Evolutionary conservation across 2,329 filamentous ascomycete genomes (phyloP).

Genomic region (Cordyceps fumosorosea): DNA sequence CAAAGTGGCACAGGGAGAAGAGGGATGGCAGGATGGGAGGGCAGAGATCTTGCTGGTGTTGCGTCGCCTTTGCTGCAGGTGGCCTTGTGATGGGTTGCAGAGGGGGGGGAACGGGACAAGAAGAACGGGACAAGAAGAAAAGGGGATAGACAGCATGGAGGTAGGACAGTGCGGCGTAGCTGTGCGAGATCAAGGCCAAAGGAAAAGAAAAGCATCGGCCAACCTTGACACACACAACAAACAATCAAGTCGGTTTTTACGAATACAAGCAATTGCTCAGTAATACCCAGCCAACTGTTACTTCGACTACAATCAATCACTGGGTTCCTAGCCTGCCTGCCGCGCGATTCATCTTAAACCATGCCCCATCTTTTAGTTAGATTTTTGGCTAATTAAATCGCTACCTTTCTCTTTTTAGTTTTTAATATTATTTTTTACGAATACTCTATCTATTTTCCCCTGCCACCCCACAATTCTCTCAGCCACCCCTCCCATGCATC

Average conservation of each 20-base stretch:
- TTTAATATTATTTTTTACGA: too few species aligned
- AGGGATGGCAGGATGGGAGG: neutral
- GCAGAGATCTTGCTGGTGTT: neutral
- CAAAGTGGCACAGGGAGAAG: neutral
- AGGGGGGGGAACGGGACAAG: neutral
- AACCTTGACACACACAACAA: neutral
- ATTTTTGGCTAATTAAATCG: neutral
- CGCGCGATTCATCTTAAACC: constrained; percentile 4
- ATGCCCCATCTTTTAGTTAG: neutral
- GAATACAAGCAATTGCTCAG: too few species aligned
- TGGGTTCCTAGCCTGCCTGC: neutral
- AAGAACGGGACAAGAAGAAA: too few species aligned
- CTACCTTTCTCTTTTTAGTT: neutral
- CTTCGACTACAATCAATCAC: neutral
- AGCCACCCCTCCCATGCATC: neutral
- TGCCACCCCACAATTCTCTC: too few species aligned
- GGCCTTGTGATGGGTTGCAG: neutral
- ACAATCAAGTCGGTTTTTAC: neutral
- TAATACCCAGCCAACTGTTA: neutral
- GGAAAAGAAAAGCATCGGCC: neutral
- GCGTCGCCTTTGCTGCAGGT: neutral
- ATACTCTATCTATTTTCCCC: too few species aligned
- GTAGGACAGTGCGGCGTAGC: too few species aligned
- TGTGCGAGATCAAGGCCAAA: neutral
- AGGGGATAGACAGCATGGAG: too few species aligned